These are phyloP conservation scores for Macrotyloma uniflorum DNA, from an alignment of 306 rosid species.

Conservation along the genomic window DNA sequence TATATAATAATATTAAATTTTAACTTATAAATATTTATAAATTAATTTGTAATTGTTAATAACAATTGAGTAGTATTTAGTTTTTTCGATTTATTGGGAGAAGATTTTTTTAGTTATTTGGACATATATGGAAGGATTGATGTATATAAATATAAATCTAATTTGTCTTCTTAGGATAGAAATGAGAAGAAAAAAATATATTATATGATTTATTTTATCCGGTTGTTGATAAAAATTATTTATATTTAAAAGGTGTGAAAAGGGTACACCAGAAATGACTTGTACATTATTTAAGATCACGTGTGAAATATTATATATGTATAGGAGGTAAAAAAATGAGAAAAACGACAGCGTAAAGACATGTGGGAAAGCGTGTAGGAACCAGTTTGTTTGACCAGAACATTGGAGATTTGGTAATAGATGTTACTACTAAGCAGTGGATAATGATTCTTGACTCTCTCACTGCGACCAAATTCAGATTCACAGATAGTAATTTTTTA, in stretches of 20 bases:
- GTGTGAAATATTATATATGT: background rate
- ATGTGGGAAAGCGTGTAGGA: background rate
- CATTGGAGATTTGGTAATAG: background rate
- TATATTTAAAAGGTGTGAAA: background rate
- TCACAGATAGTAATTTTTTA: background rate
- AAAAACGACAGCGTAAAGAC: background rate
- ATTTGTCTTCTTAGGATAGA: background rate
- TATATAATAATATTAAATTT: too few relatives aligned
- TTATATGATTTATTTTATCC: background rate
- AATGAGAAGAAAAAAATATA: background rate
- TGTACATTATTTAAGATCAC: background rate
- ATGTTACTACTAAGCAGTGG: background rate
- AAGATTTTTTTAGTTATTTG: too few relatives aligned
- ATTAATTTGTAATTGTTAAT: too few relatives aligned
- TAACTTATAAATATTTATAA: too few relatives aligned
- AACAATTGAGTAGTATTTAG: too few relatives aligned
- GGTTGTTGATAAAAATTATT: background rate
- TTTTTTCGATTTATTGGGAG: too few relatives aligned
- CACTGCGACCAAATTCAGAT: background rate
- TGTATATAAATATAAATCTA: background rate
- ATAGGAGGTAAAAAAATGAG: background rate
- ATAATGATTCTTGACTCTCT: background rate
- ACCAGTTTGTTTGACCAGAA: too few relatives aligned
- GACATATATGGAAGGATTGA: too few relatives aligned
- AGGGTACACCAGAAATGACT: background rate